These are phyloP conservation scores for Diutina neorugosa DNA, from an alignment of 1,139 yeast genomes.

Conservation along the genomic window DNA sequence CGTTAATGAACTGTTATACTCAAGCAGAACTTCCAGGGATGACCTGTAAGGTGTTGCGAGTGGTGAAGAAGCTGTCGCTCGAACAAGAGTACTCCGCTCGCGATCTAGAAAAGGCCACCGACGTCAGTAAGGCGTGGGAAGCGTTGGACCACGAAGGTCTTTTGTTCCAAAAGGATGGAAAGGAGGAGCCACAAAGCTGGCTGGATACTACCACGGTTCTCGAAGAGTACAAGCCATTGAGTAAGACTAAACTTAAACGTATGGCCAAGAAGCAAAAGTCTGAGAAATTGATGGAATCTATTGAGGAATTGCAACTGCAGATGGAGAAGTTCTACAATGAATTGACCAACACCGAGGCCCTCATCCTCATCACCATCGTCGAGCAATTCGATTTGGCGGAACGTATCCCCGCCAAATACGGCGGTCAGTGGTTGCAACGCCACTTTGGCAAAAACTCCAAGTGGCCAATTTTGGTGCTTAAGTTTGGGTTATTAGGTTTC, in stretches of 20 bases:
- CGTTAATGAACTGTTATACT: slow-evolving; percentile 25
- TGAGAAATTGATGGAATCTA: slow-evolving; percentile 9
- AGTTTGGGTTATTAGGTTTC: slow-evolving; percentile 29
- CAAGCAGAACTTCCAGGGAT: slow-evolving; percentile 18
- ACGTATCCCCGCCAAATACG: slow-evolving; percentile 1
- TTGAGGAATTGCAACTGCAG: slow-evolving; percentile 9
- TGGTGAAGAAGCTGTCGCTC: slow-evolving; percentile 11
- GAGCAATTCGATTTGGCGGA: slow-evolving; percentile 26
- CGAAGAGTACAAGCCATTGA: slow-evolving; percentile 1
- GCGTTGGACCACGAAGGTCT: slow-evolving; percentile 18
- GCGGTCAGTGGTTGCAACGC: slow-evolving; percentile 14
- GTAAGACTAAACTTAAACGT: slow-evolving; percentile 10
- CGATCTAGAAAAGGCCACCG: slow-evolving; percentile 5
- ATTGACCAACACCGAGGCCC: slow-evolving; percentile 28
- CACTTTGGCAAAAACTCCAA: slow-evolving; percentile 20
- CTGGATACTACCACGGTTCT: slow-evolving; percentile 7
- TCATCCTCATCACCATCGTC: slow-evolving; percentile 23
- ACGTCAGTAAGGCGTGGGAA: slow-evolving; percentile 14
- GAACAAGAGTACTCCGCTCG: slow-evolving; percentile 5
- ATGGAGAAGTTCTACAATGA: slow-evolving; percentile 16
- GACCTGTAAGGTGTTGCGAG: slow-evolving; percentile 25
- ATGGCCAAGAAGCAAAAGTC: slow-evolving; percentile 26
- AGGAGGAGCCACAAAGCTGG: slow-evolving; percentile 5
- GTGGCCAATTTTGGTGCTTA: slow-evolving; percentile 20
- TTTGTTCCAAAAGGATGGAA: slow-evolving; percentile 13